Percentiles rank a stretch among this genome's conserved stretches.
phyloP scores from a whole-genome alignment of 2,329 filamentous ascomycete genomes.

The Fusarium marasasianum region DNA sequence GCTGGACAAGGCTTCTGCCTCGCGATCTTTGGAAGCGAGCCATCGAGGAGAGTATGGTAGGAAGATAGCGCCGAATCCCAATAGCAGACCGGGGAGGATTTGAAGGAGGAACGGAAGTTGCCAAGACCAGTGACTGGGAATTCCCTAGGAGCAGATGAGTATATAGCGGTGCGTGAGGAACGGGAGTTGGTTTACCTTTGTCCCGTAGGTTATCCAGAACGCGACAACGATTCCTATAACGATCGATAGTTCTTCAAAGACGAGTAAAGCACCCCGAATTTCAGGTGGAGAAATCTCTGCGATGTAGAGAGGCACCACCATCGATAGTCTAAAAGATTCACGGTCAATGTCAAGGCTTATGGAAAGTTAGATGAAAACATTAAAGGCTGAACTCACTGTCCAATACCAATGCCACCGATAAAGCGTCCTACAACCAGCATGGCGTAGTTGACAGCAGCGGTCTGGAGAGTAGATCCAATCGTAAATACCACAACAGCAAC shows the following conservation, averaged over 20 bases:
- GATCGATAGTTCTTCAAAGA: slow-evolving; percentile 51
- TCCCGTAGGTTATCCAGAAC: slow-evolving; percentile 47
- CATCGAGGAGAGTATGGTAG: slow-evolving; percentile 44
- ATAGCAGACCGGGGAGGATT: slow-evolving; percentile 40
- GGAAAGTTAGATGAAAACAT: accelerated
- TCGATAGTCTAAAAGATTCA: slow-evolving; percentile 34
- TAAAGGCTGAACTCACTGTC: slow-evolving; percentile 13
- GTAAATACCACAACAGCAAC: slow-evolving; percentile 48
- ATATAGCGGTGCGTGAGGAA: accelerated
- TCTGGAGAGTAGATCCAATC: slow-evolving; percentile 56
- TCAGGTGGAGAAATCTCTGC: slow-evolving; percentile 59
- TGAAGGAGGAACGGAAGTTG: slow-evolving; percentile 45
- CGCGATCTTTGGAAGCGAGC: slow-evolving; percentile 40
- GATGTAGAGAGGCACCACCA: slow-evolving; percentile 54
- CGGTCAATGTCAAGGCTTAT: neutral
- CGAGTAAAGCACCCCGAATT: slow-evolving; percentile 57
- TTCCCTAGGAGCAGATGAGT: neutral
- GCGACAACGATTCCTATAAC: slow-evolving; percentile 45
- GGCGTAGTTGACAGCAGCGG: slow-evolving; percentile 50
- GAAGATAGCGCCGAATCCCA: slow-evolving; percentile 39
- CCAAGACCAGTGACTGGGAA: slow-evolving; percentile 42
- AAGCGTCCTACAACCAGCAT: slow-evolving; percentile 56
- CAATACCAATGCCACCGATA: slow-evolving; percentile 56
- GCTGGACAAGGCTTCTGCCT: slow-evolving; percentile 36
- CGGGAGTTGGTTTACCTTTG: slow-evolving; percentile 8